A percentile compares a stretch with the other conserved stretches of the same genome.
These are phyloP conservation scores for Ochromonas danica DNA, from an alignment of 108 stramenopile species.

Conservation along the genomic window DNA sequence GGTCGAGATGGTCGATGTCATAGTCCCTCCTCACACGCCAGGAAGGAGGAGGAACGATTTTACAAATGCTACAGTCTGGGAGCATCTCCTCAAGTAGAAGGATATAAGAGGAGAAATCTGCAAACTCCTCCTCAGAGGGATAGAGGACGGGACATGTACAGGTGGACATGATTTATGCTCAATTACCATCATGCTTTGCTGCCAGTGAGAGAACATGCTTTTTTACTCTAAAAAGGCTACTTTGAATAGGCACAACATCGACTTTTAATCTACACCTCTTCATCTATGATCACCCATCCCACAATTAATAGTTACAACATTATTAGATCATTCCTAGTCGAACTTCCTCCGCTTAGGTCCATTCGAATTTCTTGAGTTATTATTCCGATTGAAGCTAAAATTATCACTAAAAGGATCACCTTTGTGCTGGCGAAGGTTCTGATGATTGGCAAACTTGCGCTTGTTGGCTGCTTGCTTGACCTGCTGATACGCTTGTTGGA, in stretches of 20 bases:
- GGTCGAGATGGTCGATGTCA: constrained; percentile 35
- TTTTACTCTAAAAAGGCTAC: not conserved
- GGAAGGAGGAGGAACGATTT: constrained; percentile 56
- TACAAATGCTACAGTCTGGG: constrained; percentile 38
- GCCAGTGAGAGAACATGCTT: too few relatives aligned
- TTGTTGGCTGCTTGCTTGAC: not conserved
- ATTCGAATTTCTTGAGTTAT: too few relatives aligned
- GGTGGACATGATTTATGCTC: too few relatives aligned
- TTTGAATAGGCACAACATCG: not conserved
- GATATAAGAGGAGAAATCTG: constrained; percentile 49
- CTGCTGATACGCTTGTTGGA: not conserved
- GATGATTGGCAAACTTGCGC: not conserved
- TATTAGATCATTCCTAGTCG: too few relatives aligned
- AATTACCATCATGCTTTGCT: too few relatives aligned
- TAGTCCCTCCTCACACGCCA: not conserved
- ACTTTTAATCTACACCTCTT: not conserved
- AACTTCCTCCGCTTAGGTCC: too few relatives aligned
- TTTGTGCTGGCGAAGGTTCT: too few relatives aligned
- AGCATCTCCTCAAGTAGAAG: constrained; percentile 38
- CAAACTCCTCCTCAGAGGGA: constrained; percentile 56
- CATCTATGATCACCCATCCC: not conserved
- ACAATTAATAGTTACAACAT: not conserved
- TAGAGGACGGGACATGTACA: constrained; percentile 56
- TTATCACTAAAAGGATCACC: too few relatives aligned
- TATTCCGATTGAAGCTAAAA: too few relatives aligned